Percentiles rank a stretch among this genome's conserved stretches.
phyloP scores from a whole-genome alignment of 441 rosid species.

The Gossypium davidsonii region DNA sequence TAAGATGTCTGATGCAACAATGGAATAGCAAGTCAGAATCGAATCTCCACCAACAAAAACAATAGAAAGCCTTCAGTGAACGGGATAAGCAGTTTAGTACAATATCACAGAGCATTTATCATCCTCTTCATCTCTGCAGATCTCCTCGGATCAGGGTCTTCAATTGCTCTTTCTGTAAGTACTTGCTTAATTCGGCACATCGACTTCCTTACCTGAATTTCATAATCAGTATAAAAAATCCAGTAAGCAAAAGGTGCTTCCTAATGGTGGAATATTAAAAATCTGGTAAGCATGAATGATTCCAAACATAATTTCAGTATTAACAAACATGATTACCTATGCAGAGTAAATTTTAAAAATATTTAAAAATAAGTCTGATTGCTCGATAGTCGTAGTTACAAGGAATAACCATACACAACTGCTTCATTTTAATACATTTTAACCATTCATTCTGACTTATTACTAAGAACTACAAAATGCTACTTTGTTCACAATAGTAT shows the following conservation, averaged over 20 bases:
- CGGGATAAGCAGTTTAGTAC: not conserved
- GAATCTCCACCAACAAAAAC: conserved; percentile 1
- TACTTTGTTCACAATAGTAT: no score
- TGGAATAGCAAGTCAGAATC: conserved; percentile 6
- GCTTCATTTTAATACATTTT: no score
- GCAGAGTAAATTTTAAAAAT: no score
- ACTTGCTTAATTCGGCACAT: conserved; percentile 90
- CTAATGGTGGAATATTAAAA: not conserved
- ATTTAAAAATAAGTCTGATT: no score
- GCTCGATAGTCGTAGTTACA: no score
- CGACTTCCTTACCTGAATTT: conserved; percentile 71
- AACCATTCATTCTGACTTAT: no score
- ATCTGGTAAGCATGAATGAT: not conserved
- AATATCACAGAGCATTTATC: conserved; percentile 69
- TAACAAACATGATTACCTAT: not conserved
- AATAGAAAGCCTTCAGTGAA: not conserved
- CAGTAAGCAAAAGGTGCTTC: not conserved
- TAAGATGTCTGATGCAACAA: not conserved
- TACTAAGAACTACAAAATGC: no score
- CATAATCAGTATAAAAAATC: not conserved
- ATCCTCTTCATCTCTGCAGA: conserved; percentile 89
- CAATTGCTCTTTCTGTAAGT: conserved; percentile 85
- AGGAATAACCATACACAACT: no score
- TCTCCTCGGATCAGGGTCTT: conserved; percentile 76
- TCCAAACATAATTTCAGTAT: not conserved